Evolutionary conservation across 2,329 filamentous ascomycete genomes (phyloP), one percentile per base, ranked within the genome.

Genomic region (Fonsecaea erecta): DNA sequence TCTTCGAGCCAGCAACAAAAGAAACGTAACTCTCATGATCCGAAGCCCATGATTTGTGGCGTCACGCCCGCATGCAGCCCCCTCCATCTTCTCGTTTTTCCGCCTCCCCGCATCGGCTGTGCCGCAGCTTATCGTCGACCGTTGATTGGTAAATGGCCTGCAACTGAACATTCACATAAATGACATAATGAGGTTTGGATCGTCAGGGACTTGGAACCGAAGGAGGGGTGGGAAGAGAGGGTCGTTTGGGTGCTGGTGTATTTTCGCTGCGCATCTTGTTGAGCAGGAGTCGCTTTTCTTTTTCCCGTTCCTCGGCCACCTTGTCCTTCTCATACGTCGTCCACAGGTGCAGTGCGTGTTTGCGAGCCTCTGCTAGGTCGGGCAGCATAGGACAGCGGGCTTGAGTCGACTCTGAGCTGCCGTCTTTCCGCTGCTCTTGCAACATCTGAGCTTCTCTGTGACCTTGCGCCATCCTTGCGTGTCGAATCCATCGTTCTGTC

Each of bases 401-500:
- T 46, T 57, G 24, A 12, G 21, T 18, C 12, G 28, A n/a, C n/a
- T 24, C 43, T 12, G 14, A 14, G 21, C 16, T 3, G 7, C 37
- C n/a, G 16, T 51, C 40, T 34, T 32, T 30, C 34, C 46, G 43
- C 40, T 63, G 52, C 5, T 63, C 57, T 57, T 59, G 57, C 30
- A 71, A 37, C 30, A 55, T 52, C 40, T 64, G 60, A 26, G 62
- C 62, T 14, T 70, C 70, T 34, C 57, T 52, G 32, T 67, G 62
- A 3, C 70, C 71, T 60, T 73, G 69, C 11, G 64, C 57, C 16
- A 71, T 71, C 34, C 71, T 58, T 12, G 65, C 71, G 3, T 75
- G 70, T 8, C 78, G 75, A 16, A 80, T 69, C 65, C 75, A 79
- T 28, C 71, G 71, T 3, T 77, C 78, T 0, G 78, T 77, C 57